phyloP scores from a whole-genome alignment of 2,329 filamentous ascomycete species.

The Alternaria infectoria region DNA sequence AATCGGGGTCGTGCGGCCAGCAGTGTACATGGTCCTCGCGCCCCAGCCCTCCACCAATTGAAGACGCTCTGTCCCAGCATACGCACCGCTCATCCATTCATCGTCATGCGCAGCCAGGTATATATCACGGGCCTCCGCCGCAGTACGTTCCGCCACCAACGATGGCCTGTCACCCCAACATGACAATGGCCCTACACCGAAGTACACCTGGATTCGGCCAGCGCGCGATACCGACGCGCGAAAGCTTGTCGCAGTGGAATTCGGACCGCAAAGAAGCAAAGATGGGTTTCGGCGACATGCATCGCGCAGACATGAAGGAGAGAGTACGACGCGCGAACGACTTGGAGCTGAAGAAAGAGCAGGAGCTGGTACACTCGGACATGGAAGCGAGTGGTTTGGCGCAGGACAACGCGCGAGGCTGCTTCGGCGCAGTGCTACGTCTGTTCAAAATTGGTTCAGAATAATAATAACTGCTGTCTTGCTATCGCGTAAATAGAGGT shows the following conservation, averaged over 20 bases:
- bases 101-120: neutral
- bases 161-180: neutral
- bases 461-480: neutral
- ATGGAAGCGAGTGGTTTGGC: neutral
- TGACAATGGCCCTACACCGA: neutral
- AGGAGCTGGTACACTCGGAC: constrained; percentile 16
- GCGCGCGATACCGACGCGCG: constrained; percentile 21
- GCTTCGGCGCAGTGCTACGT: constrained; percentile 6
- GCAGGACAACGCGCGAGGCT: neutral
- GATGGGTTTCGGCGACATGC: constrained; percentile 1
- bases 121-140: neutral
- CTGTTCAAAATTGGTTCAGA: neutral
- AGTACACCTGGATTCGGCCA: neutral
- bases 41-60: neutral
- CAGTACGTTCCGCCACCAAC: neutral
- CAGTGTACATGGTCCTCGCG: neutral
- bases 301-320: constrained; percentile 29
- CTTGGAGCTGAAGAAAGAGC: constrained; percentile 33
- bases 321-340: constrained; percentile 38
- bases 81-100: neutral
- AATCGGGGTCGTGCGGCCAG: neutral
- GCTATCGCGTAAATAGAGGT: too few relatives aligned
- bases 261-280: constrained; percentile 29
- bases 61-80: neutral
- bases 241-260: constrained; percentile 32